phyloP scores from a whole-genome alignment of 1,139 yeast species.

The Candida sojae region DNA sequence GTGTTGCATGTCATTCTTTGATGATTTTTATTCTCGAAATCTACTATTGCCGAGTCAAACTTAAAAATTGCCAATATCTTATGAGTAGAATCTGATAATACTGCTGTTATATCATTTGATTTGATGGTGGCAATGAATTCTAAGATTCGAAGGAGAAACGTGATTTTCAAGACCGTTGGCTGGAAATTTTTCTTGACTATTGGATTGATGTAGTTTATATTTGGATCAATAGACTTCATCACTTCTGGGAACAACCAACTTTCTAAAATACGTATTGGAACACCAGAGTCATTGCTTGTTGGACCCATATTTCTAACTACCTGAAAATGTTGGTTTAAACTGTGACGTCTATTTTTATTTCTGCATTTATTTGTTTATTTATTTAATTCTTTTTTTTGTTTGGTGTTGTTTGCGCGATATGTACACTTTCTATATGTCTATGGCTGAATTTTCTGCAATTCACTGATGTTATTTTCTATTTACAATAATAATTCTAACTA shows the following conservation, averaged over 20 bases:
- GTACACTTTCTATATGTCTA: no score
- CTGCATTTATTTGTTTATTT: no score
- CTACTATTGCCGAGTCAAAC: constrained; percentile 25
- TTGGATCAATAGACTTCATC: constrained; percentile 8
- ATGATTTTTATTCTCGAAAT: constrained; percentile 30
- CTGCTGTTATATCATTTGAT: constrained; percentile 27
- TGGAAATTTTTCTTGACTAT: constrained; percentile 20
- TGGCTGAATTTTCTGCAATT: no score
- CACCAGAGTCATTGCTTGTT: constrained; percentile 7
- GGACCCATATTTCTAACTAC: neutral
- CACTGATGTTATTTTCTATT: neutral
- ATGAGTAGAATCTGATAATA: constrained; percentile 34
- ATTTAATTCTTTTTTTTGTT: no score
- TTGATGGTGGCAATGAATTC: constrained; percentile 20
- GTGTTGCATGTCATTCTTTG: constrained; percentile 37
- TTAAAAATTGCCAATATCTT: constrained; percentile 33
- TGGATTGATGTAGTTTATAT: constrained; percentile 14
- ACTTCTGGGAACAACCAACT: constrained; percentile 24
- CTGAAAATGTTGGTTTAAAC: no score
- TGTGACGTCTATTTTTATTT: no score
- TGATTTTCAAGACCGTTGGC: constrained; percentile 12
- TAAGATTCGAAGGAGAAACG: constrained; percentile 32
- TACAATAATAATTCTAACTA: neutral
- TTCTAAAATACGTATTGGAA: constrained; percentile 24
- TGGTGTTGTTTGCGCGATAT: no score